Evolutionary conservation across 805 yeast species (phyloP).

Genomic region (Debaryomyces prosopidis): DNA sequence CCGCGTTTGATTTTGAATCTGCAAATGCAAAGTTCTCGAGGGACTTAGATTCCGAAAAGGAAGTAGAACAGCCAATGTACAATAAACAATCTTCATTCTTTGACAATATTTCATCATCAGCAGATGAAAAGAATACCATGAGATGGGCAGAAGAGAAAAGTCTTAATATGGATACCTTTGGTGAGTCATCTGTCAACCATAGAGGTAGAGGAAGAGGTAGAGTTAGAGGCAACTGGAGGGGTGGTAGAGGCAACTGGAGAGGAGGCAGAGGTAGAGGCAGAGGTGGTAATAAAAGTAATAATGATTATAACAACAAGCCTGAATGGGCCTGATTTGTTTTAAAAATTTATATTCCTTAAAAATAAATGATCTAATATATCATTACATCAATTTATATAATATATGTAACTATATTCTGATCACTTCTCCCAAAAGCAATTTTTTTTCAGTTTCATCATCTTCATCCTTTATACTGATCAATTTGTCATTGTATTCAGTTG

Average conservation of each 20-base stretch:
- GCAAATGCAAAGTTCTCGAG: constrained; percentile 71
- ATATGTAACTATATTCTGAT: constrained; percentile 17
- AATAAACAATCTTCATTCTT: constrained; percentile 85
- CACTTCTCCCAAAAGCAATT: constrained; percentile 27
- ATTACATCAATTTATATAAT: too few relatives aligned
- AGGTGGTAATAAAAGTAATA: constrained; percentile 13
- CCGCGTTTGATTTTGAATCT: constrained; percentile 74
- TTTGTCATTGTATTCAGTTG: constrained; percentile 22
- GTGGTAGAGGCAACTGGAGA: constrained; percentile 17
- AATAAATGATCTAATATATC: neutral
- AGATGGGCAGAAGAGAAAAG: constrained; percentile 73
- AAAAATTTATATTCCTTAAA: neutral
- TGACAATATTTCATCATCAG: constrained; percentile 77
- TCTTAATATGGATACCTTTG: constrained; percentile 81
- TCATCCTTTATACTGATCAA: constrained; percentile 19
- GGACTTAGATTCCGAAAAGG: constrained; percentile 41
- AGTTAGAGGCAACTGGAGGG: constrained; percentile 19
- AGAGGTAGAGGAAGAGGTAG: constrained; percentile 51
- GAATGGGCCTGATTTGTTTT: constrained; percentile 27
- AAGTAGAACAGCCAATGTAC: constrained; percentile 43
- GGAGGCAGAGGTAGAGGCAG: constrained; percentile 20
- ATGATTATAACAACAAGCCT: constrained; percentile 18
- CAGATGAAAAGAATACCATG: constrained; percentile 48
- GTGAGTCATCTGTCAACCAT: constrained; percentile 60
- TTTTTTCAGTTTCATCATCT: constrained; percentile 20